Base-by-base conservation (phyloP, 1,284 basidiomycete species). In the Puccinia brachypodii region DNA sequence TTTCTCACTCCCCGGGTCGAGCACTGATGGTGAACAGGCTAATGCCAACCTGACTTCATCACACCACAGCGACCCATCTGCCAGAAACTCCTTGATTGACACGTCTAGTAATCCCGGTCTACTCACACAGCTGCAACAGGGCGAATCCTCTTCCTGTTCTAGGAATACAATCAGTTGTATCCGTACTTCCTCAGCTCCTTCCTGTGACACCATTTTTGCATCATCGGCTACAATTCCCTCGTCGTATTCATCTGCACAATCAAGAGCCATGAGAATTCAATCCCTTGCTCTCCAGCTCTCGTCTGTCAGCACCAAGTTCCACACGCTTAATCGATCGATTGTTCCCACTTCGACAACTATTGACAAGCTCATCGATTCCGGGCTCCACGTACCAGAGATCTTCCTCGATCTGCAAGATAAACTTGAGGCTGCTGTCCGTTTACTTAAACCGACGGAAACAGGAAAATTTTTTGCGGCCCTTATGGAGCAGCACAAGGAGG, bases 391-490 rank as follows among this genome's bases (percentile, higher is more conserved):
- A 38, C 78, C 78, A 28, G 78, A 80, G 47, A 56, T 71, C 25
- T 80, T 80, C 36, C 66, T 80, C 31, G 78, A 80, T 73, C 50
- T 72, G 13, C 78, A 80, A 64, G 78, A 80, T 22, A 56, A 56
- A 36, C 42, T 80, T 33, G 78, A 80, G 44, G 78, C 78, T n/a
- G 31, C 68, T 31, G 68, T 73, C 25, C 47, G 69, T 4, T 40
- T 22, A 38, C 66, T 80, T 31, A 14, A 72, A 31, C 38, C 42
- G 16, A 28, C 38, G 42, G 76, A 69, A 69, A 79, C 50, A 19
- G 25, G 44, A 19, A 79, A 56, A 60, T 79, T 79, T 53, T 79
- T 22, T 42, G 36, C 31, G 53, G 25, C 62, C n/a, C 66, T 79
- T 14, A 56, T 79, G 50, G 64, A 79, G 33, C 76, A 79, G 42